Percentiles rank a stretch among this genome's conserved stretches.
Conservation (phyloP, 306 rosid genomes). For the Comarum palustre region DNA sequence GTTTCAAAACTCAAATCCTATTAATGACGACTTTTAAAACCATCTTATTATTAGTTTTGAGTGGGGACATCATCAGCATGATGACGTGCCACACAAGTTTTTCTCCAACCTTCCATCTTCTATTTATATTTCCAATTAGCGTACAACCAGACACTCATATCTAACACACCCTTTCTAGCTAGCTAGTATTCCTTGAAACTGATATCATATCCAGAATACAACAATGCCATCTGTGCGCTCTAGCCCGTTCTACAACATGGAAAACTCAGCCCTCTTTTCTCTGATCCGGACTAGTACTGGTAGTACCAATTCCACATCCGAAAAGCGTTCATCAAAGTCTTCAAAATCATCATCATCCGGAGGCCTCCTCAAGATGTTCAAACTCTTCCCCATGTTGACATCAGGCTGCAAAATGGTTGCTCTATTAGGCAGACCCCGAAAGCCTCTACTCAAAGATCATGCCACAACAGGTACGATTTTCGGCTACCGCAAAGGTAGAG, state of each 20-base stretch:
- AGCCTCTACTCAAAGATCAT: constrained; percentile 70
- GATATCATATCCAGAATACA: neutral
- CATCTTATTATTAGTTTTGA: neutral
- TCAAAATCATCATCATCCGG: constrained; percentile 36
- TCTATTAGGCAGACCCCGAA: constrained; percentile 68
- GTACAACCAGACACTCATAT: constrained; percentile 5
- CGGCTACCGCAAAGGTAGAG: constrained; percentile 81
- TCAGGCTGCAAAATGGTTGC: constrained; percentile 98
- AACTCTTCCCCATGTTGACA: constrained; percentile 81
- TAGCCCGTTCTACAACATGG: constrained; percentile 75
- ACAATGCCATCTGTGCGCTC: constrained; percentile 68
- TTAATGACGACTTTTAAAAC: neutral
- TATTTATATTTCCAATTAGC: constrained; percentile 9
- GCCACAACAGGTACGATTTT: constrained; percentile 88
- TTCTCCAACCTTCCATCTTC: neutral
- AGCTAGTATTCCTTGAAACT: constrained; percentile 11
- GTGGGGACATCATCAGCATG: neutral
- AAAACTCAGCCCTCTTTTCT: constrained; percentile 60
- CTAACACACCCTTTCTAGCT: neutral
- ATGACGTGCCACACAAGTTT: neutral
- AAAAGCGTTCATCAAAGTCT: constrained; percentile 35
- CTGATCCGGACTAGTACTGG: constrained; percentile 38
- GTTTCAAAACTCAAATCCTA: neutral
- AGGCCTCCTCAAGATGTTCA: constrained; percentile 67
- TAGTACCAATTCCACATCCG: neutral